A percentile compares a stretch with the other conserved stretches of the same genome.
Evolutionary conservation across 1,139 yeast species (phyloP).

Genomic region (Insectozyma bohioensis): DNA sequence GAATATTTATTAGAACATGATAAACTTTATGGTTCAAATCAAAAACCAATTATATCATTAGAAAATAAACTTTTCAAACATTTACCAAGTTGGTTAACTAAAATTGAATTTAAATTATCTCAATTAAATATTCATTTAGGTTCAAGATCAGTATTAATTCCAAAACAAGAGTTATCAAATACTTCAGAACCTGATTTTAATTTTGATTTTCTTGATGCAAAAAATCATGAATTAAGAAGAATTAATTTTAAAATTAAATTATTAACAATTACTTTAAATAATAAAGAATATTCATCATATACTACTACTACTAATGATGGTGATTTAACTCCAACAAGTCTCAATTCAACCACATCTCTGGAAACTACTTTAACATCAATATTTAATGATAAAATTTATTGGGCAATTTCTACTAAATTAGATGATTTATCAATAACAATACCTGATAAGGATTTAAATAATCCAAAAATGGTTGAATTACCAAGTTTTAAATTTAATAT

Average conservation of each 20-base stretch:
- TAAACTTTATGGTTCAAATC: not conserved
- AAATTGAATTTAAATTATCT: conserved; percentile 30
- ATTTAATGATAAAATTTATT: conserved; percentile 8
- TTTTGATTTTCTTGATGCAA: conserved; percentile 37
- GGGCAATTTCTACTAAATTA: conserved; percentile 11
- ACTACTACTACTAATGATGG: conserved; percentile 2
- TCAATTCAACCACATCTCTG: conserved; percentile 11
- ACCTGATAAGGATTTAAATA: conserved; percentile 8
- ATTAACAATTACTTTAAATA: conserved; percentile 6
- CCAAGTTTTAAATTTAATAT: conserved; percentile 10
- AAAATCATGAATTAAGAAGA: conserved; percentile 39
- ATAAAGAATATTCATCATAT: conserved; percentile 2
- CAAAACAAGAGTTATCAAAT: conserved; percentile 36
- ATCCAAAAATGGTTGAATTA: conserved; percentile 11
- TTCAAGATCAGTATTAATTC: conserved; percentile 60
- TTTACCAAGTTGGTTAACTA: conserved; percentile 51
- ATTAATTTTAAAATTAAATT: conserved; percentile 13
- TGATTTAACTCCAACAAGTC: conserved; percentile 4
- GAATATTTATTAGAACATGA: conserved; percentile 6
- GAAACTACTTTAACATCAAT: conserved; percentile 14
- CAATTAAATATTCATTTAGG: conserved; percentile 45
- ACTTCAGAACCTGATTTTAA: conserved; percentile 31
- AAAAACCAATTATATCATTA: conserved; percentile 6
- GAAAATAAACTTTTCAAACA: conserved; percentile 31
- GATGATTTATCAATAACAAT: conserved; percentile 11